phyloP scores from a whole-genome alignment of 2,329 filamentous ascomycete genomes.

The Colletotrichum sp. region DNA sequence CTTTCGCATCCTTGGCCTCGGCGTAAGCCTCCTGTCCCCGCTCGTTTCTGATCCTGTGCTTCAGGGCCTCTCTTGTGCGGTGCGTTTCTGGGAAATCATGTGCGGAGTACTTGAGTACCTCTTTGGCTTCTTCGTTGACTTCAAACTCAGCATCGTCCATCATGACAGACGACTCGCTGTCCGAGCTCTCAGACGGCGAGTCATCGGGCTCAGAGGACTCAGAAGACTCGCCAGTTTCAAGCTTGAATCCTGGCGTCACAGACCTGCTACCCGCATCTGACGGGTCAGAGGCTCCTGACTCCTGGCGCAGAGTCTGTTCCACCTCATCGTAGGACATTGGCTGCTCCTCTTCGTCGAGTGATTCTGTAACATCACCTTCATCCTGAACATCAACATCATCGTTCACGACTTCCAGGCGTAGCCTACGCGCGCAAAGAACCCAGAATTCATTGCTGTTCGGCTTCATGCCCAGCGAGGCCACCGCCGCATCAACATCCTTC shows the following conservation, averaged over 20 bases:
- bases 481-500: constrained; percentile 55
- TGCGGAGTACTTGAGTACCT: constrained; percentile 46
- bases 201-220: not conserved
- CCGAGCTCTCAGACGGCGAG: not conserved
- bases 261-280: not conserved
- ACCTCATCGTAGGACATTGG: constrained; percentile 49
- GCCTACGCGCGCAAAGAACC: constrained; percentile 51
- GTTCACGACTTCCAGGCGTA: constrained; percentile 53
- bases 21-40: constrained; percentile 48
- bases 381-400: constrained; percentile 24
- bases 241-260: not conserved
- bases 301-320: constrained; percentile 39
- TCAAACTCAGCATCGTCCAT: constrained; percentile 25
- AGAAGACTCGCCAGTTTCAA: not conserved
- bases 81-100: constrained; percentile 41
- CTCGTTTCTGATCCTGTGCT: constrained; percentile 44
- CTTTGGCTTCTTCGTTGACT: constrained; percentile 43
- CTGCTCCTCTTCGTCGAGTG: constrained; percentile 20
- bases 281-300: not conserved
- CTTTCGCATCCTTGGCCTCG: constrained; percentile 44
- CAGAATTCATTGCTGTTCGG: constrained; percentile 47
- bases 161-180: not conserved
- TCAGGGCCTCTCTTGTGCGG: constrained; percentile 39
- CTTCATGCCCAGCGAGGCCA: constrained; percentile 49
- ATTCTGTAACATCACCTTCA: not conserved